phyloP scores from a whole-genome alignment of 2,329 filamentous ascomycete genomes.

The Fusarium mexicanum region DNA sequence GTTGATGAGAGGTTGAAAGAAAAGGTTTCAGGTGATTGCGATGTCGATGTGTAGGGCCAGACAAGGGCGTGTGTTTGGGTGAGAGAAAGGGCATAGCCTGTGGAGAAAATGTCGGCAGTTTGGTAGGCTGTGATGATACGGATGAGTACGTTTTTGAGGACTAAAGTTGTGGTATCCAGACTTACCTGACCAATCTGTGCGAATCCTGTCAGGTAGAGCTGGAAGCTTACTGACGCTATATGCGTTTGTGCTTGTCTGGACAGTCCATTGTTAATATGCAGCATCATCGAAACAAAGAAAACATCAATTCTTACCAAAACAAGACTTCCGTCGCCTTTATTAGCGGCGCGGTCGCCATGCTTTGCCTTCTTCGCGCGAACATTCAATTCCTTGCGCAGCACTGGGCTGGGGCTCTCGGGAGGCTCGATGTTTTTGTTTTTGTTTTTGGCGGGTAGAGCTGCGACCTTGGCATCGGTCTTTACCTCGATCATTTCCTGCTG shows the following conservation, averaged over 20 bases:
- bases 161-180: slow-evolving; percentile 13
- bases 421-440: slow-evolving; percentile 59
- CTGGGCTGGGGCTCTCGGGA: slow-evolving; percentile 53
- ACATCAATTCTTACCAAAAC: slow-evolving; percentile 63
- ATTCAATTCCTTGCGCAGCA: slow-evolving; percentile 63
- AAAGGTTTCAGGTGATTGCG: slow-evolving; percentile 78
- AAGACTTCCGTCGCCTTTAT: slow-evolving; percentile 74
- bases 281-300: slow-evolving; percentile 13
- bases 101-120: slow-evolving; percentile 72
- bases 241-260: slow-evolving; percentile 81
- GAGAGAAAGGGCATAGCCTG: slow-evolving; percentile 80
- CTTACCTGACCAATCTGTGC: slow-evolving; percentile 72
- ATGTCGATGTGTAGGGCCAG: slow-evolving; percentile 84
- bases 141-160: slow-evolving; percentile 19
- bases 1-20: slow-evolving; percentile 81
- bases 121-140: slow-evolving; percentile 61
- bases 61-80: slow-evolving; percentile 85
- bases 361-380: slow-evolving; percentile 71
- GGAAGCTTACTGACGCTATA: slow-evolving; percentile 88
- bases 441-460: slow-evolving; percentile 55
- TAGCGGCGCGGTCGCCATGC: slow-evolving; percentile 66
- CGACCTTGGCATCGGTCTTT: slow-evolving; percentile 63
- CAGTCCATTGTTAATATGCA: slow-evolving; percentile 21
- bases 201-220: slow-evolving; percentile 80
- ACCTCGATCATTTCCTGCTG: slow-evolving; percentile 65